Evolutionary conservation across 1,139 yeast genomes (phyloP).

Genomic region (Saccharomyces uvarum): DNA sequence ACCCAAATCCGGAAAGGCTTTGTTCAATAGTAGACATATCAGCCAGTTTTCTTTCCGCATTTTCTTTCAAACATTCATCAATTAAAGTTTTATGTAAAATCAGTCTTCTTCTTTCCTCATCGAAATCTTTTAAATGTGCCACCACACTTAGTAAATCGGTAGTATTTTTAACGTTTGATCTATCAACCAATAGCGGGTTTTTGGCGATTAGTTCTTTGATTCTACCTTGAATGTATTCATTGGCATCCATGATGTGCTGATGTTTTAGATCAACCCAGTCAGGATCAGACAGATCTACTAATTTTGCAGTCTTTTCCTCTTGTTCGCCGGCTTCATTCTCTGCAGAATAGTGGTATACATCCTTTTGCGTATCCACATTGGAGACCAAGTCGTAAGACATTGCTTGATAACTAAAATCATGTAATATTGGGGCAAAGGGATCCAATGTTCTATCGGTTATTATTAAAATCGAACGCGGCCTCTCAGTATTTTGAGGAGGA

Average conservation of each 20-base stretch:
- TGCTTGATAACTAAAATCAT: constrained; percentile 91
- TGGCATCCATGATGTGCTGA: constrained; percentile 68
- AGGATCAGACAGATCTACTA: constrained; percentile 54
- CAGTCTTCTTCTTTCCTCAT: constrained; percentile 55
- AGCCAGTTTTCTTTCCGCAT: constrained; percentile 48
- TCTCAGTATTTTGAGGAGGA: constrained; percentile 42
- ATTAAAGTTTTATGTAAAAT: constrained; percentile 54
- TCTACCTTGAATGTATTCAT: constrained; percentile 53
- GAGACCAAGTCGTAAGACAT: constrained; percentile 65
- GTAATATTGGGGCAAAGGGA: constrained; percentile 73
- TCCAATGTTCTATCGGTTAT: constrained; percentile 82
- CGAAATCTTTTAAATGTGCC: constrained; percentile 61
- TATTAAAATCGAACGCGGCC: constrained; percentile 67
- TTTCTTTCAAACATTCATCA: constrained; percentile 49
- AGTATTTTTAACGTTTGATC: constrained; percentile 52
- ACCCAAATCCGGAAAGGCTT: constrained; percentile 66
- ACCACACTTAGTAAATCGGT: constrained; percentile 58
- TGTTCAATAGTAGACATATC: constrained; percentile 69
- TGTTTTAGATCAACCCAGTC: constrained; percentile 73
- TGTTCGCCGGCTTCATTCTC: constrained; percentile 56
- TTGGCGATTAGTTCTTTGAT: constrained; percentile 62
- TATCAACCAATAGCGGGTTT: constrained; percentile 62
- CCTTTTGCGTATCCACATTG: constrained; percentile 41
- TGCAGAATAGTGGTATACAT: constrained; percentile 49
- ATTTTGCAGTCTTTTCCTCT: constrained; percentile 39